Conservation (phyloP, 2,329 filamentous ascomycete genomes). For the Epichloe typhina region DNA sequence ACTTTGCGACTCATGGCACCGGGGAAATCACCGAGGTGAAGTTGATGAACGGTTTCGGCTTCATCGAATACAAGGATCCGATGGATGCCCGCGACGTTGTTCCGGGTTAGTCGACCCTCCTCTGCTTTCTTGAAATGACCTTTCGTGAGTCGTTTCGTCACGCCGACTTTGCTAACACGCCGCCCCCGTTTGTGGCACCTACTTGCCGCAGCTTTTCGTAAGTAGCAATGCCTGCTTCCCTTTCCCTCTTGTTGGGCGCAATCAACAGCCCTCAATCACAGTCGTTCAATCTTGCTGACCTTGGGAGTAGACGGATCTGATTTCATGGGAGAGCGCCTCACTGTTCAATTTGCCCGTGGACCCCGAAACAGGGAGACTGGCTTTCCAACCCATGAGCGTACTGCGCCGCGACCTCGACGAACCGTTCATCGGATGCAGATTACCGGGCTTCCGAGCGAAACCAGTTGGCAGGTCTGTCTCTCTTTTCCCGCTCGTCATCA, state of each 20-base stretch:
- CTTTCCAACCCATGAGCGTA: slow-evolving; percentile 42
- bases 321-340: slow-evolving; percentile 95
- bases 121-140: not conserved
- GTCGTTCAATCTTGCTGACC: not conserved
- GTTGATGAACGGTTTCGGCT: slow-evolving; percentile 99
- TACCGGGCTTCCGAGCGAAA: slow-evolving; percentile 90
- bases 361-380: slow-evolving; percentile 43
- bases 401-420: slow-evolving; percentile 66
- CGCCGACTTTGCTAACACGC: slow-evolving; percentile 5
- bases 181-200: not conserved
- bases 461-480: slow-evolving; percentile 99
- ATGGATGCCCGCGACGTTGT: slow-evolving; percentile 98
- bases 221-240: slow-evolving; percentile 19
- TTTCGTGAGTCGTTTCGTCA: not conserved
- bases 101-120: slow-evolving; percentile 55
- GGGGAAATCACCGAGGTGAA: slow-evolving; percentile 98
- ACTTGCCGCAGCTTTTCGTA: slow-evolving; percentile 44
- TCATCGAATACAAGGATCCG: slow-evolving; percentile 97
- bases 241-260: not conserved
- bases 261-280: not conserved
- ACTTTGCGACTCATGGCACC: slow-evolving; percentile 91
- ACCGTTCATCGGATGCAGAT: slow-evolving; percentile 97
- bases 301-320: slow-evolving; percentile 69
- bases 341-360: slow-evolving; percentile 94
- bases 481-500: slow-evolving; percentile 44